Base-by-base conservation (phyloP, 1,284 basidiomycete genomes). In the Cerioporus squamosus region DNA sequence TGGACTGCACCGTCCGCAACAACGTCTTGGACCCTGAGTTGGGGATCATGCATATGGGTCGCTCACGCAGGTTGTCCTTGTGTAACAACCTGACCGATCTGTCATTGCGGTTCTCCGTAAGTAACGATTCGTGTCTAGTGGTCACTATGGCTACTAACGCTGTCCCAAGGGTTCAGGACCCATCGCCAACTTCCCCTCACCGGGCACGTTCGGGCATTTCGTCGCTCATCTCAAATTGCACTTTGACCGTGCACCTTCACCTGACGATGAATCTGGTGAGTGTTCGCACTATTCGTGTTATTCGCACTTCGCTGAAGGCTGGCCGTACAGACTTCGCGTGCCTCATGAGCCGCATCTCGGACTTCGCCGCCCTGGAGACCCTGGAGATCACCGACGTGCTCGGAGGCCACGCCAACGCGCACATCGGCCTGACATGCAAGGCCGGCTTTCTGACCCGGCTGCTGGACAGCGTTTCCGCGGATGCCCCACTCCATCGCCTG, bases 301-400 rank as follows among this genome's bases (percentile, higher is more conserved):
- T 8, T 81, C 82, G 69, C 94, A 95, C 64, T 88, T 84, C 18
- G 81, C 73, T 31, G 84, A 77, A 62, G 83, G 72, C 70, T 88
- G 81, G 77, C 92, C 94, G 62, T 90, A 90, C 54, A 40, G 39
- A 15, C 17, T 40, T 40, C 18, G 39, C 39, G 39, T 17, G 39
- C 39, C 39, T 40, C 39, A 18, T 18, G 15, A 18, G 17, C 39
- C 15, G 39, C 39, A 40, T 40, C 39, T 40, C 39, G 39, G 39
- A 40, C 39, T 40, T 40, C 39, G 14, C 39, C 15, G 39, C 39
- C 17, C 39, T 40, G 17, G 39, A 40, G 39, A 40, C 17, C 39
- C 39, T 40, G 39, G 39, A 40, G 17, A 15, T 40, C 9, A 40
- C 39, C 18, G 39, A 40, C 39, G 39, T 40, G 17, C 18, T 40